These are phyloP conservation scores for Ustilago lituana DNA, from an alignment of 1,284 basidiomycete species.

Conservation along the genomic window DNA sequence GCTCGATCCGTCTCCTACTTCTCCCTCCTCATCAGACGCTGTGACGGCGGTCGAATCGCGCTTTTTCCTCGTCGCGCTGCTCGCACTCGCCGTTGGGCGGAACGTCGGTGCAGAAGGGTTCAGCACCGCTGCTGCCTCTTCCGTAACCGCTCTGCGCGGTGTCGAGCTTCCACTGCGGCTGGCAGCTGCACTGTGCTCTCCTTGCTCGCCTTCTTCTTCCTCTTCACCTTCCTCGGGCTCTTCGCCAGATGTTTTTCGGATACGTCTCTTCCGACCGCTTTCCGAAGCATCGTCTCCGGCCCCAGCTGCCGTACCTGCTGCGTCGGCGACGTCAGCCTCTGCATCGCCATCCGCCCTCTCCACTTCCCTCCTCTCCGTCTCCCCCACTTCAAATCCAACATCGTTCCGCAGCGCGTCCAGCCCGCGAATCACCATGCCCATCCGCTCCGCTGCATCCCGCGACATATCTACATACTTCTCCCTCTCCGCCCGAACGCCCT, in stretches of 20 bases:
- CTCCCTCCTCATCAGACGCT: conserved; percentile 40
- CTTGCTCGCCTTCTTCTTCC: conserved; percentile 30
- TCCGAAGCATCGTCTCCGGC: conserved; percentile 14
- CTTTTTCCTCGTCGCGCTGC: conserved; percentile 16
- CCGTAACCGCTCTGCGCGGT: not conserved
- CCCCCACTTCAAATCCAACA: conserved; percentile 51
- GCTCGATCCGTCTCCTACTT: conserved; percentile 18
- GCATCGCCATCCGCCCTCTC: conserved; percentile 46
- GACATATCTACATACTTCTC: conserved; percentile 40
- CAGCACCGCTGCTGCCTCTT: conserved; percentile 2
- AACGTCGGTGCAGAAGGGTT: conserved; percentile 28
- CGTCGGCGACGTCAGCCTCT: conserved; percentile 14
- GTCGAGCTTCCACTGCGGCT: conserved; percentile 22
- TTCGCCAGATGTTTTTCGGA: conserved; percentile 6
- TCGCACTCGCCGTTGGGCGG: conserved; percentile 8
- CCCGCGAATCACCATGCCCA: conserved; percentile 14
- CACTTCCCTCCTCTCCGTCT: conserved; percentile 51
- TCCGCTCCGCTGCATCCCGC: conserved; percentile 9
- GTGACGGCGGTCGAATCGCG: conserved; percentile 32
- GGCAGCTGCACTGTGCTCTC: not conserved
- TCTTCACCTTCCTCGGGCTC: conserved; percentile 37
- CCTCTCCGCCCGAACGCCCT: conserved; percentile 25
- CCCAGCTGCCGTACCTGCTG: not conserved
- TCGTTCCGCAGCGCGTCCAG: conserved; percentile 31
- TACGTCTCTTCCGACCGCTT: not conserved